These are phyloP conservation scores for Aaosphaeria arxii DNA, from an alignment of 2,329 filamentous ascomycete species.

Conservation along the genomic window DNA sequence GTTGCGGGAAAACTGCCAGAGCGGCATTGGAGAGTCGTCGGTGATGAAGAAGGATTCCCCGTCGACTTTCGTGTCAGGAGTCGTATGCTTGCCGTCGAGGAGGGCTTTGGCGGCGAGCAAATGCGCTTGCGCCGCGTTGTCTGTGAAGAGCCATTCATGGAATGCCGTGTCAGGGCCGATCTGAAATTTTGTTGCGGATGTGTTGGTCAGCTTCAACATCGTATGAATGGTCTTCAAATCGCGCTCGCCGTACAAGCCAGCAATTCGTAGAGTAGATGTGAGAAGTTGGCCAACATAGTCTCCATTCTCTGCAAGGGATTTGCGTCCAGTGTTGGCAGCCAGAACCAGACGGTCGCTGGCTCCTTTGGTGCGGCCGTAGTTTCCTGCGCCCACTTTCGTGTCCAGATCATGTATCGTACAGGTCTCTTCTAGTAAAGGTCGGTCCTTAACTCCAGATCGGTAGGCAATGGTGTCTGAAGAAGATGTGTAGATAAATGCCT, in stretches of 20 bases:
- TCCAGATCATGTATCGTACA: neutral
- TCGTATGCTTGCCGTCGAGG: neutral
- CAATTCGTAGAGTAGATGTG: constrained; percentile 2
- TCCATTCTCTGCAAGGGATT: neutral
- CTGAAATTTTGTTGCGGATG: constrained; percentile 5
- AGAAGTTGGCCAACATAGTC: neutral
- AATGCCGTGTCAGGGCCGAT: constrained; percentile 10
- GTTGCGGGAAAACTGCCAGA: constrained; percentile 10
- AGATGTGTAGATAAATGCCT: constrained; percentile 4
- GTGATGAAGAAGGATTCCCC: constrained; percentile 14
- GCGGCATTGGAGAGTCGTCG: constrained; percentile 6
- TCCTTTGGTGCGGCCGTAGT: constrained; percentile 11
- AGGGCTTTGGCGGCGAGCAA: constrained; percentile 10
- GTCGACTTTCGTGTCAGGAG: constrained; percentile 4
- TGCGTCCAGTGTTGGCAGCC: constrained; percentile 7
- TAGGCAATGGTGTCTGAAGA: neutral
- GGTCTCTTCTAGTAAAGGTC: neutral
- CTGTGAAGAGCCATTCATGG: constrained; percentile 9
- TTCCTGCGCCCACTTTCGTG: neutral
- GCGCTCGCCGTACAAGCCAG: constrained; percentile 8
- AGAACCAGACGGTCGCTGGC: constrained; percentile 9
- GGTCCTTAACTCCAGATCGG: neutral
- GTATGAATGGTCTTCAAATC: constrained; percentile 5
- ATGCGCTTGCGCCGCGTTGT: constrained; percentile 10
- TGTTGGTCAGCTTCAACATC: constrained; percentile 4